phyloP scores from a whole-genome alignment of 805 yeast species.

The Cyberlindnera galapagoensis region DNA sequence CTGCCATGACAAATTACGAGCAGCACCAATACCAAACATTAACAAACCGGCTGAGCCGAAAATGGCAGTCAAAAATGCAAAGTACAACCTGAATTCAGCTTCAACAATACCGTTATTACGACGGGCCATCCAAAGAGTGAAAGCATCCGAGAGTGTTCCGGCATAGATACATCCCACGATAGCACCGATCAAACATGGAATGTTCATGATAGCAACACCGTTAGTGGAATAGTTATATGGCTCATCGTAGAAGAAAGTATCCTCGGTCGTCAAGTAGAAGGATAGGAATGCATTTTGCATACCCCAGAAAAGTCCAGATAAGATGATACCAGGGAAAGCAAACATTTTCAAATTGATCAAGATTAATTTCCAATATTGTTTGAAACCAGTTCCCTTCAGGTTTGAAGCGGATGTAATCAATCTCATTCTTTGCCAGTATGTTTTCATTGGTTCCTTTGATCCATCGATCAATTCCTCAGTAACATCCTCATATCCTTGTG shows the following conservation, averaged over 20 bases:
- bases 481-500: conserved; percentile 1
- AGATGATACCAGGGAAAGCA: conserved; percentile 56
- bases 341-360: conserved; percentile 47
- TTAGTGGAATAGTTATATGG: conserved; percentile 63
- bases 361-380: conserved; percentile 54
- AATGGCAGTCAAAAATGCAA: conserved; percentile 47
- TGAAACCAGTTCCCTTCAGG: conserved; percentile 56
- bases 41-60: conserved; percentile 57
- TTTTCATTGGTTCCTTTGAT: conserved; percentile 32
- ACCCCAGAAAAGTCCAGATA: conserved; percentile 75
- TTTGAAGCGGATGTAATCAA: conserved; percentile 52
- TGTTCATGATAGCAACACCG: conserved; percentile 70
- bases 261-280: conserved; percentile 69
- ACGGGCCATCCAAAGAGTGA: conserved; percentile 55
- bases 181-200: conserved; percentile 64
- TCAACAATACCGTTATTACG: conserved; percentile 55
- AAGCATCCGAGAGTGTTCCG: conserved; percentile 52
- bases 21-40: conserved; percentile 63
- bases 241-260: conserved; percentile 53
- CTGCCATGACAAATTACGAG: conserved; percentile 44
- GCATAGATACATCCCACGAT: conserved; percentile 61
- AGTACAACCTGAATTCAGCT: conserved; percentile 59
- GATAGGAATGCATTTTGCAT: conserved; percentile 71
- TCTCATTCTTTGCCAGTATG: conserved; percentile 41
- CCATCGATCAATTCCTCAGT: conserved; percentile 31